Evolutionary conservation across 352 stramenopile genomes (phyloP).

Genomic region (Phytophthora aleatoria): DNA sequence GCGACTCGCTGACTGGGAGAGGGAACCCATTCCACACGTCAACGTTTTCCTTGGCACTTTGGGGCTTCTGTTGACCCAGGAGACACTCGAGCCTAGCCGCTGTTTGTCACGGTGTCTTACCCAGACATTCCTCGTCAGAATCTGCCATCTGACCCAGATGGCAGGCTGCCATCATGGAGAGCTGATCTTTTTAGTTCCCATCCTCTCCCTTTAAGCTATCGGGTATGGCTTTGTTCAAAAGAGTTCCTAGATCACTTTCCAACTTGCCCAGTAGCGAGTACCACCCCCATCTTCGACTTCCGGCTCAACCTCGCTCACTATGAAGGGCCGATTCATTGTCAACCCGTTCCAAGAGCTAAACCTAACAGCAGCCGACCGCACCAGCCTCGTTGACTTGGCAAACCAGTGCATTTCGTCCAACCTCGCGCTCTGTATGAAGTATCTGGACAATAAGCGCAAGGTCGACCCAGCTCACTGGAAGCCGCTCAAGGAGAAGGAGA

Average conservation of each 20-base stretch:
- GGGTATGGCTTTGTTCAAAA: no score
- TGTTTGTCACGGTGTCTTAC: conserved; percentile 17
- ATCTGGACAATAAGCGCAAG: conserved; percentile 7
- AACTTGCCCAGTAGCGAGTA: not conserved
- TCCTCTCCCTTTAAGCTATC: no score
- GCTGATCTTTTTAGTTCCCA: no score
- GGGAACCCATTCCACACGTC: no score
- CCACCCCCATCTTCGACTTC: no score
- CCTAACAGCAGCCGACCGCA: conserved; percentile 12
- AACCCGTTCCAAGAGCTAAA: conserved; percentile 31
- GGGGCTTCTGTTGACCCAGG: no score
- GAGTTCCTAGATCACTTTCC: conserved; percentile 2
- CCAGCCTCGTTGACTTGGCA: conserved; percentile 24
- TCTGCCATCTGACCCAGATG: no score
- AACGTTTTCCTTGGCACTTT: no score
- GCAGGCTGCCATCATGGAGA: no score
- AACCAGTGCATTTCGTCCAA: conserved; percentile 28
- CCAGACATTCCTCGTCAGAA: conserved; percentile 1
- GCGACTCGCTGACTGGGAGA: no score
- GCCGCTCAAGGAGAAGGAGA: conserved; percentile 21
- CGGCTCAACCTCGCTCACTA: not conserved
- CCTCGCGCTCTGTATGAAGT: conserved; percentile 19
- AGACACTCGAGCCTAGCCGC: not conserved
- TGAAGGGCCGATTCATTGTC: conserved; percentile 37
- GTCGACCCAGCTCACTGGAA: conserved; percentile 30